Base-by-base conservation (phyloP, 169 alveolate genomes). In the Cryptosporidium tyzzeri region DNA sequence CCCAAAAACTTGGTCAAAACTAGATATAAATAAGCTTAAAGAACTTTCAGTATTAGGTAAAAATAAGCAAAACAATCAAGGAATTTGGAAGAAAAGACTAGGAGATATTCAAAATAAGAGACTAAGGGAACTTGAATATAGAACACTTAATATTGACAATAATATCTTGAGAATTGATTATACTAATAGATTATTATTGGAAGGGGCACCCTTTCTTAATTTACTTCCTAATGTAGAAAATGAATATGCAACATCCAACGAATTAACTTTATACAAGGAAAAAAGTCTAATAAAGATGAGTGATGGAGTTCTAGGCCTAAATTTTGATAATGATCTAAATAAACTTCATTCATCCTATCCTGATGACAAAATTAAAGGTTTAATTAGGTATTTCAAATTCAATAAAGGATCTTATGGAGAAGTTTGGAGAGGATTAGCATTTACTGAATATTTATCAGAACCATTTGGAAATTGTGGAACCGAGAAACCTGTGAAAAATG, bases 361-460 rank as follows among this genome's bases (percentile, higher is more conserved):
- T 9, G 9, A 62, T 31, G 55, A 50, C 23, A 35, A 80, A 33
- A 35, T 44, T 35, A 53, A 65, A 39, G 89, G 89, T 29, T 26
- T 80, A 29, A 65, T 80, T 26, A 37, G 75, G 53, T 80, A 80
- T 35, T 80, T 48, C 26, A 80, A 80, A 65, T 61, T 80, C n/a
- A 65, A 65, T 31, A 80, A 65, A 39, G 89, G 89, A 18, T 62
- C 89, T 21, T 80, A 33, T 26, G 89, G 89, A n/a, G 89, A 80
- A 65, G 89, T 80, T 23, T 80, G 89, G 89, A 33, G 89, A 31
- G 89, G 89, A 31, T 48, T 80, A 18, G 89, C 80, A 62, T 80
- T 80, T 44, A 80, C 74, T 35, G 75, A 80, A 62, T 80, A 59
- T 62, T 62, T 80, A 21, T 31, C 48, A 16, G 68, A 65, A 33